Evolutionary conservation across 805 yeast species (phyloP).

Genomic region (Cyberlindnera japonica): DNA sequence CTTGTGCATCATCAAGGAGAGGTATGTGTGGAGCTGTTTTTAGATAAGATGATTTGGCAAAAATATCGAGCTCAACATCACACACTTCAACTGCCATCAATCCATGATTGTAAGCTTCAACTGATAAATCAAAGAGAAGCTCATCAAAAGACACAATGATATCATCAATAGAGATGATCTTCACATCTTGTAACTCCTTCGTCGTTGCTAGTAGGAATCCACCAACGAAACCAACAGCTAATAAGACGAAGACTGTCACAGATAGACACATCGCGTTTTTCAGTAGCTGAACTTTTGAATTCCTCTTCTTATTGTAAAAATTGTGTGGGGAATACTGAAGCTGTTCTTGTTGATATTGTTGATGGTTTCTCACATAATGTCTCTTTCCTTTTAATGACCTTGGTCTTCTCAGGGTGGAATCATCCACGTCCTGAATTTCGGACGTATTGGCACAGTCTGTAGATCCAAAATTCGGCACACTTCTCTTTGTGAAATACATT

Average conservation of each 20-base stretch:
- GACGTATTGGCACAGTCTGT: constrained; percentile 14
- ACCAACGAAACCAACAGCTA: constrained; percentile 69
- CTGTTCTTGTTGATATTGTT: constrained; percentile 20
- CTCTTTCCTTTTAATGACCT: constrained; percentile 12
- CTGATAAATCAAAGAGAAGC: constrained; percentile 69
- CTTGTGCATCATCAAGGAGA: constrained; percentile 11
- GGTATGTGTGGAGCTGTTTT: constrained; percentile 12
- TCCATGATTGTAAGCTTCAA: constrained; percentile 86
- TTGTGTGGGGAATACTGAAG: constrained; percentile 45
- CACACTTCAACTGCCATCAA: constrained; percentile 61
- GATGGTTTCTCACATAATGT: constrained; percentile 21
- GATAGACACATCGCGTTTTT: constrained; percentile 34
- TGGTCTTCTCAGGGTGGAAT: constrained; percentile 6
- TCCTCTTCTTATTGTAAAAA: constrained; percentile 31
- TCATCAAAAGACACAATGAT: constrained; percentile 81
- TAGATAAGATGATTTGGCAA: constrained; percentile 65
- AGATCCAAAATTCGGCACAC: constrained; percentile 18
- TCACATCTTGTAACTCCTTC: constrained; percentile 70
- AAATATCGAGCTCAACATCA: constrained; percentile 75
- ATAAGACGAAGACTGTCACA: constrained; percentile 40
- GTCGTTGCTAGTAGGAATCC: constrained; percentile 86
- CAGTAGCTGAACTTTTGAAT: constrained; percentile 31
- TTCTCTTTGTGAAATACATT: constrained; percentile 28
- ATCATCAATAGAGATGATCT: constrained; percentile 59
- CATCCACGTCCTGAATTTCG: constrained; percentile 14